A percentile compares a stretch with the other conserved stretches of the same genome.
These are phyloP conservation scores for Bipolaris oryzae DNA, from an alignment of 2,329 filamentous ascomycete genomes.

Conservation along the genomic window DNA sequence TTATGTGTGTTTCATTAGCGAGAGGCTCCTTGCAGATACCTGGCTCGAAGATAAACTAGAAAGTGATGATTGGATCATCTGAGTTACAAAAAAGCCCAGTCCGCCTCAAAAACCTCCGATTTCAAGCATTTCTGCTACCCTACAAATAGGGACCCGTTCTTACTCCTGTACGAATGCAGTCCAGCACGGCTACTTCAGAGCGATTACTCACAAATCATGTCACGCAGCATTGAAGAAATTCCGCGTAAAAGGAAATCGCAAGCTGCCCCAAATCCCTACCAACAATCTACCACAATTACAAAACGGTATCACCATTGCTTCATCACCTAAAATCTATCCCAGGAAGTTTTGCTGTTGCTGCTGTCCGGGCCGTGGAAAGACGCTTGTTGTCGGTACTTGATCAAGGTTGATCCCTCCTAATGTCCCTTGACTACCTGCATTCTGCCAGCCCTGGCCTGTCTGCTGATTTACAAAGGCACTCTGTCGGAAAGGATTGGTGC, in stretches of 20 bases:
- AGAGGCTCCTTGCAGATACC: constrained; percentile 1
- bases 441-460: constrained; percentile 89
- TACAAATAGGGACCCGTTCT: not conserved
- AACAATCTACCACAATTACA: not conserved
- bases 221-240: constrained; percentile 3
- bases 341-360: constrained; percentile 39
- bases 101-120: constrained; percentile 1
- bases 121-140: constrained; percentile 2
- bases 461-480: constrained; percentile 87
- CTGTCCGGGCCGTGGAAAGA: constrained; percentile 81
- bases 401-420: constrained; percentile 77
- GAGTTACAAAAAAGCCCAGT: constrained; percentile 11
- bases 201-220: constrained; percentile 5
- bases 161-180: not conserved
- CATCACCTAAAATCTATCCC: constrained; percentile 22
- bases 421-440: constrained; percentile 72
- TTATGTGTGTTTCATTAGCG: constrained; percentile 8
- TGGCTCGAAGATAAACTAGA: not conserved
- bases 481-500: constrained; percentile 93
- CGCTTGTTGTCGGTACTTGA: constrained; percentile 75
- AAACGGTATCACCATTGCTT: not conserved
- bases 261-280: not conserved
- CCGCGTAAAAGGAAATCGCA: constrained; percentile 7
- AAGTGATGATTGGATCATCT: constrained; percentile 8
- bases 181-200: constrained; percentile 1